These are phyloP conservation scores for Gremmenia infestans DNA, from an alignment of 2,329 filamentous ascomycete genomes.

Conservation along the genomic window DNA sequence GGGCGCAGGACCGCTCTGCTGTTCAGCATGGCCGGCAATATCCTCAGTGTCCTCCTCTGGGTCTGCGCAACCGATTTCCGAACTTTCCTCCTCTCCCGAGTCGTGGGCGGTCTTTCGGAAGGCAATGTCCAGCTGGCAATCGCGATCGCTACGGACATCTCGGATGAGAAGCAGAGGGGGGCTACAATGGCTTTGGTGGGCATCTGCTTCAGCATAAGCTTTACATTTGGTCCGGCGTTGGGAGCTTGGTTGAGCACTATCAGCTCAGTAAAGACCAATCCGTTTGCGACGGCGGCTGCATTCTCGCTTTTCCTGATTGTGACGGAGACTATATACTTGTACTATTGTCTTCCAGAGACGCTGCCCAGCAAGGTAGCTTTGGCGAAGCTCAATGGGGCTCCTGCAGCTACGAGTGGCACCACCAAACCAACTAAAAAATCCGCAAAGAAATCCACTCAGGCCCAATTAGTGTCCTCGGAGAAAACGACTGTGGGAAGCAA, in stretches of 20 bases:
- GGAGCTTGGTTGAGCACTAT: slow-evolving; percentile 81
- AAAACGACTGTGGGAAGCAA: slow-evolving; percentile 20
- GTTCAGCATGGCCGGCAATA: slow-evolving; percentile 89
- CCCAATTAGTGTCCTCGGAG: slow-evolving; percentile 24
- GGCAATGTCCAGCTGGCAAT: slow-evolving; percentile 96
- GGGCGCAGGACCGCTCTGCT: slow-evolving; percentile 83
- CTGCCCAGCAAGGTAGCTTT: slow-evolving; percentile 53
- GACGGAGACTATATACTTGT: slow-evolving; percentile 83
- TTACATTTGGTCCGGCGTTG: slow-evolving; percentile 90
- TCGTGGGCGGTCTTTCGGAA: slow-evolving; percentile 91
- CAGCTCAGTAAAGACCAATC: slow-evolving; percentile 75
- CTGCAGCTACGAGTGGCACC: slow-evolving; percentile 17
- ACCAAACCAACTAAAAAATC: slow-evolving; percentile 14
- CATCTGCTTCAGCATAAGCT: slow-evolving; percentile 93
- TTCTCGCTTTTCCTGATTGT: slow-evolving; percentile 83
- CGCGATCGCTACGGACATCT: slow-evolving; percentile 94
- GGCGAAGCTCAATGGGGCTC: slow-evolving; percentile 21
- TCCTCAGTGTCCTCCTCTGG: slow-evolving; percentile 90
- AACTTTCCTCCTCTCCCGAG: slow-evolving; percentile 87
- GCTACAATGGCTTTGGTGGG: slow-evolving; percentile 95
- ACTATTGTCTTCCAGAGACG: slow-evolving; percentile 80
- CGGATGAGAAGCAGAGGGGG: slow-evolving; percentile 75
- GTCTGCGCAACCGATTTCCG: slow-evolving; percentile 89
- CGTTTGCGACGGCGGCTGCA: slow-evolving; percentile 87
- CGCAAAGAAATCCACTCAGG: slow-evolving; percentile 5